Base-by-base conservation (phyloP, 1,284 basidiomycete species). In the Mycena sp. region DNA sequence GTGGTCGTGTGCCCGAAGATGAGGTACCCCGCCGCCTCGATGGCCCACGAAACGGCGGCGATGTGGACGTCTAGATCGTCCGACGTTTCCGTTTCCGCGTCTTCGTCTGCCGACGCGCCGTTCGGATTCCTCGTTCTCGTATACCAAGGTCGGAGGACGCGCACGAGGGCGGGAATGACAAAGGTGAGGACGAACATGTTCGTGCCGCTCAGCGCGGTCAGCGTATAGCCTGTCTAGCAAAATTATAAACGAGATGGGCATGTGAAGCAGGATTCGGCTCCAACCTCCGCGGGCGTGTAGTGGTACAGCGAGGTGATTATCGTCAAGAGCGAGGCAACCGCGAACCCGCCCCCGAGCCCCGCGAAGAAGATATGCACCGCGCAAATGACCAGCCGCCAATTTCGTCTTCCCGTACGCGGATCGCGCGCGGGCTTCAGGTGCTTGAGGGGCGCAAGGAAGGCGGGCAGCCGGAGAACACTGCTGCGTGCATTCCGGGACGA, bases 41-140 rank as follows among this genome's bases (percentile, higher is more conserved):
- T 37, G 41, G 70, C 28, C 43, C 69, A 76, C 2, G 72, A 66
- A 7, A 45, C 54, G 17, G 74, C 30, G 21, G 69, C 64, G 50
- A 78, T 38, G 56, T 77, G 74, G 7, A 76, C 67, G 30, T 79
- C 74, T 26, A 79, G 56, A 21, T 32, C 65, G 58, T 78, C 77
- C 0, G 73, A 71, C 1, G 71, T 69, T 30, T 56, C 61, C 3
- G 12, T 37, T 6, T 28, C 58, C 4, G 17, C 55, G 4, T 4
- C 14, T 6, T n/a, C 38, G 21, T 7, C 28, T 17, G 23, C 17
- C 38, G 45, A 23, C 3, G 21, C 38, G 4, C 30, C 58, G 57
- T 29, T 11, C n/a, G n/a, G n/a, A n/a, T n/a, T n/a, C n/a, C n/a
- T n/a, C n/a, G n/a, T n/a, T n/a, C n/a, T n/a, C n/a, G n/a, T 12